These are phyloP conservation scores for Coemansia sp. DNA, from an alignment of 192 early-diverging fungal species.

Conservation along the genomic window DNA sequence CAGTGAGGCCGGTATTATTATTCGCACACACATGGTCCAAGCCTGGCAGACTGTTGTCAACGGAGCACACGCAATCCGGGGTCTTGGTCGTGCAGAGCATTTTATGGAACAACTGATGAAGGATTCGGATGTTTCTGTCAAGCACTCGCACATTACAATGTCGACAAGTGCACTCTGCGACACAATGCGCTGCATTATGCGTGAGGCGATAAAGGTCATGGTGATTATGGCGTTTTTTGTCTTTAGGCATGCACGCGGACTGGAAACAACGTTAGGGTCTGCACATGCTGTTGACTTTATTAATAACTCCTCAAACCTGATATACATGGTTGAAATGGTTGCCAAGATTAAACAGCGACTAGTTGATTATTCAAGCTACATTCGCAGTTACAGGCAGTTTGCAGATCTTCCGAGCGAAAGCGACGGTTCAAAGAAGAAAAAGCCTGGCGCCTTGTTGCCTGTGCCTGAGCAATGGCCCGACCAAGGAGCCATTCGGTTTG, in stretches of 20 bases:
- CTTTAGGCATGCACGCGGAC: background rate
- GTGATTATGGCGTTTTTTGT: background rate
- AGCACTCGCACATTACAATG: background rate
- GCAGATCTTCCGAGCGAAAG: slow-evolving; percentile 15
- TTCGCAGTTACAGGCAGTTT: slow-evolving; percentile 74
- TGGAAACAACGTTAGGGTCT: background rate
- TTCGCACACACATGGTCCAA: background rate
- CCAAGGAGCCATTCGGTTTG: slow-evolving; percentile 44
- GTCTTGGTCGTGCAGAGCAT: background rate
- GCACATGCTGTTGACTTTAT: background rate
- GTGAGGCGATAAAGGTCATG: background rate
- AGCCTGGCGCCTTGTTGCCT: background rate
- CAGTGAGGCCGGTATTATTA: background rate
- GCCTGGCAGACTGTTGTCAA: background rate
- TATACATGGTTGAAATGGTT: background rate
- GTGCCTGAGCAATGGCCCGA: slow-evolving; percentile 47
- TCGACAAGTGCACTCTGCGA: background rate
- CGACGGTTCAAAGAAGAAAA: background rate
- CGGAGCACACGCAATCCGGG: background rate
- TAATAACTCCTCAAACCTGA: background rate
- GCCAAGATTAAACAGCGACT: slow-evolving; percentile 5
- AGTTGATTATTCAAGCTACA: slow-evolving; percentile 67
- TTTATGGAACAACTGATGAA: background rate
- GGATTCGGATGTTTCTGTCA: background rate
- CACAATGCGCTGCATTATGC: background rate